Conservation (phyloP, 495 filamentous ascomycete species). For the Cairneyella variabilis region DNA sequence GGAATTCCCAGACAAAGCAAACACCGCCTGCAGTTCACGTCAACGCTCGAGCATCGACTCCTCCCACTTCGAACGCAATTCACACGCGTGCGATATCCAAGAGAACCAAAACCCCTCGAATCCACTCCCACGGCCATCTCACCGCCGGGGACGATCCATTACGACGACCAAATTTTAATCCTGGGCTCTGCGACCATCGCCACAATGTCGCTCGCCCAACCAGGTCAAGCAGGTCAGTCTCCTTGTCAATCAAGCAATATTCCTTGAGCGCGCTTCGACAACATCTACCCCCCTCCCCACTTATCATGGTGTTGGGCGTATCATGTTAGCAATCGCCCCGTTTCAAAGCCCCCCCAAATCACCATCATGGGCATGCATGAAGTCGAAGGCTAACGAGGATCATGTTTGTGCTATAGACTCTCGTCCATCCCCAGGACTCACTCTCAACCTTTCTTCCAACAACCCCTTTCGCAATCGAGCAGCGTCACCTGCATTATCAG, state of each 20-base stretch:
- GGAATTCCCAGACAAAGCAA: conserved; percentile 7
- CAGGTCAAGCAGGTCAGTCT: conserved; percentile 24
- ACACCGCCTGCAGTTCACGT: neutral
- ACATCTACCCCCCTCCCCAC: conserved; percentile 22
- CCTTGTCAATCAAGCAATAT: conserved; percentile 10
- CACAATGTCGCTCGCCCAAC: conserved; percentile 28
- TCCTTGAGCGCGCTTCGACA: conserved; percentile 17
- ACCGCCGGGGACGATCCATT: no score
- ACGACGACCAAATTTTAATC: conserved; percentile 15
- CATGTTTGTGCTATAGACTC: conserved; percentile 22
- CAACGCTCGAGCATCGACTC: conserved; percentile 3
- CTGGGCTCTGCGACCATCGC: conserved; percentile 14
- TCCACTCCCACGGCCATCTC: neutral
- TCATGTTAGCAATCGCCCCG: conserved; percentile 22
- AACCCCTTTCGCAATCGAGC: conserved; percentile 97
- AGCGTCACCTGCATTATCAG: conserved; percentile 53
- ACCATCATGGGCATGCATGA: conserved; percentile 21
- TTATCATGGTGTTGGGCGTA: conserved; percentile 17
- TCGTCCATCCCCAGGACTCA: conserved; percentile 42
- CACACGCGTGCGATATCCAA: neutral
- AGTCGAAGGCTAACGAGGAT: conserved; percentile 24
- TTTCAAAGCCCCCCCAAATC: conserved; percentile 18
- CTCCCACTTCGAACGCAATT: neutral
- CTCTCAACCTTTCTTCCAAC: conserved; percentile 78
- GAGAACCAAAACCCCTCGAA: no score